Evolutionary conservation across 768 basidiomycete species (phyloP).

Genomic region (Roridomyces roridus): DNA sequence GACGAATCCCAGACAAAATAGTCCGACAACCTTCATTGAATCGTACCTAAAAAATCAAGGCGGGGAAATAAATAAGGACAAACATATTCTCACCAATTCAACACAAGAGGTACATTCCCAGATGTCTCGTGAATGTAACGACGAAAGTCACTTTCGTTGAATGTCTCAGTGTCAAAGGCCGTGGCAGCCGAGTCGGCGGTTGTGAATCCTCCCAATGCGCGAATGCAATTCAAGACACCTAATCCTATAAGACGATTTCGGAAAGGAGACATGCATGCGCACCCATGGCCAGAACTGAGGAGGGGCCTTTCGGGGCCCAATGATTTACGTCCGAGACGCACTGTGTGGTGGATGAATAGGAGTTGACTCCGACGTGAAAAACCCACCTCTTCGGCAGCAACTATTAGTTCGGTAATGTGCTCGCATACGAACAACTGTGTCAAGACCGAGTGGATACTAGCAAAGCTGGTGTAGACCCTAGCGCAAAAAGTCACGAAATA

Average conservation of each 20-base stretch:
- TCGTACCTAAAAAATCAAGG: conserved; percentile 54
- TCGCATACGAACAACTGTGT: conserved; percentile 66
- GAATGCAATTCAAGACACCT: conserved; percentile 69
- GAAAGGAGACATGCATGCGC: conserved; percentile 22
- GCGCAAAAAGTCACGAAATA: not conserved
- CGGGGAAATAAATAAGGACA: not conserved
- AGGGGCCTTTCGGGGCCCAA: conserved; percentile 62
- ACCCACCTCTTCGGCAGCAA: conserved; percentile 66
- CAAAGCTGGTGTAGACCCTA: conserved; percentile 69
- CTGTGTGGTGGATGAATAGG: conserved; percentile 36
- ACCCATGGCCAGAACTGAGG: conserved; percentile 61
- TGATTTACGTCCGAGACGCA: conserved; percentile 60
- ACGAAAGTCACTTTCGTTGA: conserved; percentile 61
- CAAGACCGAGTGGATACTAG: conserved; percentile 58
- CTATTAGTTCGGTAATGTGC: conserved; percentile 64
- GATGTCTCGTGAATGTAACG: conserved; percentile 47
- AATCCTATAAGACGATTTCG: too few species aligned
- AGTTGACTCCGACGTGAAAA: not conserved
- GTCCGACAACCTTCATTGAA: conserved; percentile 70
- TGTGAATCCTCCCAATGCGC: conserved; percentile 69
- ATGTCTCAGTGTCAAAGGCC: conserved; percentile 65
- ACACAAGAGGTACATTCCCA: conserved; percentile 55
- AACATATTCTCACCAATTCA: conserved; percentile 58
- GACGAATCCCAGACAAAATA: conserved; percentile 65
- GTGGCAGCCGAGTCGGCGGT: conserved; percentile 52